Base-by-base conservation (phyloP, 2,329 filamentous ascomycete genomes). In the Apiospora sp. region DNA sequence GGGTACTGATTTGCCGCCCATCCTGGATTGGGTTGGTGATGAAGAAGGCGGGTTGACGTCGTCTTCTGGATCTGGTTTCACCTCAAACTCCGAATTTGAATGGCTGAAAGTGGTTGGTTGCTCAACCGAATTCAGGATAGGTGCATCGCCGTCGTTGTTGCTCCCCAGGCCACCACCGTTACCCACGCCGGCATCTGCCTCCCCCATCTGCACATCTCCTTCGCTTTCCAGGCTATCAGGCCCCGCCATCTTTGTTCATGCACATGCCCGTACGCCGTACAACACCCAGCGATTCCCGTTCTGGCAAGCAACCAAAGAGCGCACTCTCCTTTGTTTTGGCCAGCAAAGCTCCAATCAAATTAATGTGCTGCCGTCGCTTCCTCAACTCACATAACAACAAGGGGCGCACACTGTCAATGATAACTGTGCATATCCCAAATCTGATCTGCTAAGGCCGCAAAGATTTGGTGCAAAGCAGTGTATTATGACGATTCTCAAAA, bases 1-100 rank as follows among this genome's bases (percentile, higher is more conserved):
- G 16, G 76, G 71, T 34, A 74, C 75, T 6, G 77, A 51, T 72
- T 73, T 80, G 44, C 44, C 79, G 44, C 51, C 41, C 79, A 79
- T 80, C 75, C 78, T 81, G 71, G 58, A 69, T 2, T 78, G 73
- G 54, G 67, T 73, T 49, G 76, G 75, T 4, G 78, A 73, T n/a
- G 77, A 76, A n/a, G 80, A 78, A 71, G 76, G 43, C 24, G 72
- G 69, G 43, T 70, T 73, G 51, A 68, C 69, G 69, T 75, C 74
- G 34, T 71, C 73, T 51, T 81, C 77, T 3, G 73, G 71, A 46
- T 80, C 79, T 51, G 76, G 72, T 73, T 76, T 79, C 68, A 78
- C 44, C 68, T 77, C 77, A 48, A 77, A 76, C 44, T 61, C 64
- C 43, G 73, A 41, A 6, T 68, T 68, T 34, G 71, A 64, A 12